A percentile compares a stretch with the other conserved stretches of the same genome.
These are phyloP conservation scores for Cladophialophora immunda DNA, from an alignment of 2,329 filamentous ascomycete species.

Conservation along the genomic window DNA sequence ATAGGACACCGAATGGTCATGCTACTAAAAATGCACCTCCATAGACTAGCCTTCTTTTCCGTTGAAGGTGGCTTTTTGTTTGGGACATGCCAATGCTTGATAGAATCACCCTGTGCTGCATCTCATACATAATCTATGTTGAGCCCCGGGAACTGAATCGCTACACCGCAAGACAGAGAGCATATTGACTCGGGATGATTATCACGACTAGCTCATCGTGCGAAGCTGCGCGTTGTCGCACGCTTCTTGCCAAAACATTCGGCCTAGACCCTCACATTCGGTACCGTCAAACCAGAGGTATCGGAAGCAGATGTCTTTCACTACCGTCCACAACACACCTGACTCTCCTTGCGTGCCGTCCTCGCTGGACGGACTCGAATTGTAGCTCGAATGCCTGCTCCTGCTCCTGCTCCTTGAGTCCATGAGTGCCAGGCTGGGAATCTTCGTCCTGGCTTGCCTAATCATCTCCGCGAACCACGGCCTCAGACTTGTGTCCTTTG, in stretches of 20 bases:
- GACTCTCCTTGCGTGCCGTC: background rate
- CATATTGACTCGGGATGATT: too few relatives aligned
- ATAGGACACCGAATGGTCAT: too few relatives aligned
- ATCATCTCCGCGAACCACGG: conserved; percentile 19
- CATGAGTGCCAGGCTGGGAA: background rate
- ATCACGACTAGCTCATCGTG: background rate
- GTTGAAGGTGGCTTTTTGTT: too few relatives aligned
- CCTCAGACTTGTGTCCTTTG: conserved; percentile 23
- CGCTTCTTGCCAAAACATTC: conserved; percentile 16
- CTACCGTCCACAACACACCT: conserved; percentile 13
- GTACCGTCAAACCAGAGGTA: conserved; percentile 28
- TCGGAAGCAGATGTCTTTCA: conserved; percentile 10
- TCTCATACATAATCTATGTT: too few relatives aligned
- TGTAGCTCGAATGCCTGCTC: background rate
- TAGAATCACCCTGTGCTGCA: too few relatives aligned
- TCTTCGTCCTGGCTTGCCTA: background rate
- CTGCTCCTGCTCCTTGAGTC: background rate
- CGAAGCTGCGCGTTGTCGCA: background rate
- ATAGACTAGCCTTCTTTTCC: too few relatives aligned
- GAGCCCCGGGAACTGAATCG: too few relatives aligned
- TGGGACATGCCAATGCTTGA: too few relatives aligned
- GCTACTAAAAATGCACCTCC: too few relatives aligned
- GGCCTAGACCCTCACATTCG: conserved; percentile 20
- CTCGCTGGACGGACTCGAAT: background rate
- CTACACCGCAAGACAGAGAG: too few relatives aligned